These are phyloP conservation scores for Antarctomyces pellizariae DNA, from an alignment of 495 filamentous ascomycete genomes.

Conservation along the genomic window DNA sequence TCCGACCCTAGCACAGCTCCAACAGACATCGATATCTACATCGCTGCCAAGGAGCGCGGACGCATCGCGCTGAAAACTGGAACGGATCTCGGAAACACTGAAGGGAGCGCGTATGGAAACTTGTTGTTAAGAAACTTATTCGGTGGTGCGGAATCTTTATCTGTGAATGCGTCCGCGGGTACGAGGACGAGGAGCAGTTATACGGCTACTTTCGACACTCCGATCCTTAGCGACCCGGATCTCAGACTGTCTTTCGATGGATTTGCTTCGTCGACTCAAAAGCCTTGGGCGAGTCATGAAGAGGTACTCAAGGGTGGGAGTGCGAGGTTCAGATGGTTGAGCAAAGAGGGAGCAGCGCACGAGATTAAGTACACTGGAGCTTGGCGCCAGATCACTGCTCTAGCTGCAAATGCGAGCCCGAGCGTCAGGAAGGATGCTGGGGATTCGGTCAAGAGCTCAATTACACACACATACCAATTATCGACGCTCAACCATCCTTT, in stretches of 20 bases:
- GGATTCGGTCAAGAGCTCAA: conserved; percentile 68
- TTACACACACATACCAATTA: conserved; percentile 57
- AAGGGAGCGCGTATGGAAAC: conserved; percentile 77
- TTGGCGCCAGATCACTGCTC: conserved; percentile 73
- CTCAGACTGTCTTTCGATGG: conserved; percentile 51
- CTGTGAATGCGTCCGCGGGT: conserved; percentile 59
- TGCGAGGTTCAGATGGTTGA: conserved; percentile 50
- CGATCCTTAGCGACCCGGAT: conserved; percentile 61
- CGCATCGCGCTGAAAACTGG: conserved; percentile 70
- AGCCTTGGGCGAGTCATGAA: conserved; percentile 80
- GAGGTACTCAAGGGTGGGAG: conserved; percentile 66
- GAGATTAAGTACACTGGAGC: conserved; percentile 55
- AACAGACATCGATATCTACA: conserved; percentile 55
- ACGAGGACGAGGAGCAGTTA: conserved; percentile 80
- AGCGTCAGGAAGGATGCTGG: conserved; percentile 68
- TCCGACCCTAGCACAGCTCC: conserved; percentile 32
- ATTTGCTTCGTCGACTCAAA: conserved; percentile 57
- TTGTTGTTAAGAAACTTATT: conserved; percentile 74
- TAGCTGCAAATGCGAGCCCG: conserved; percentile 49
- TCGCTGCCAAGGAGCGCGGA: conserved; percentile 55
- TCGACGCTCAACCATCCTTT: conserved; percentile 63
- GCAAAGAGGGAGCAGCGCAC: conserved; percentile 35
- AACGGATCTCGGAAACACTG: conserved; percentile 74
- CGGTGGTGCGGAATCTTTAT: conserved; percentile 75
- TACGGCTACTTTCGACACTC: conserved; percentile 58